Conservation (phyloP, 192 early-diverging fungal genomes). For the Umbelopsis isabellina region DNA sequence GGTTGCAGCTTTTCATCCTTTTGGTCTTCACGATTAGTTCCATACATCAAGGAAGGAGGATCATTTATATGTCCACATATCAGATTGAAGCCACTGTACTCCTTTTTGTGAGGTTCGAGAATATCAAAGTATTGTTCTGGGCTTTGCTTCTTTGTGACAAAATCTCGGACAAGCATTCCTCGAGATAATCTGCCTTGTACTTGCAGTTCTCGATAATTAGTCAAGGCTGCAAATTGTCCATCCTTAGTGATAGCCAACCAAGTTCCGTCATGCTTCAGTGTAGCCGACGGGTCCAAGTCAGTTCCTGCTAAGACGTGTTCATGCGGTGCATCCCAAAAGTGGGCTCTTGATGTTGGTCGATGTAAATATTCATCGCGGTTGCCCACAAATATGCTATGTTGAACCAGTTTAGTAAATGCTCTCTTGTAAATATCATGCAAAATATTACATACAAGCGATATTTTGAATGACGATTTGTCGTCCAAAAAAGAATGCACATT, state of each 20-base stretch:
- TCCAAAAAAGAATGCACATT: slow-evolving; percentile 54
- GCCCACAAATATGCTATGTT: slow-evolving; percentile 48
- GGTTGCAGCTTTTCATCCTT: slow-evolving; percentile 20
- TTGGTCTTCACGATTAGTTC: slow-evolving; percentile 42
- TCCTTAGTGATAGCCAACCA: slow-evolving; percentile 52
- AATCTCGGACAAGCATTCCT: slow-evolving; percentile 46
- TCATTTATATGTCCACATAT: slow-evolving; percentile 39
- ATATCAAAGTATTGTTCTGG: slow-evolving; percentile 33
- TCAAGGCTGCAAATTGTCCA: slow-evolving; percentile 51
- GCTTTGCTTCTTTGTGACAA: slow-evolving; percentile 1
- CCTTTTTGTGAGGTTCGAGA: slow-evolving; percentile 25
- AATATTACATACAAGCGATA: slow-evolving; percentile 43
- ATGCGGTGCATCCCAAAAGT: slow-evolving; percentile 43
- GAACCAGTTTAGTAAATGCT: not conserved
- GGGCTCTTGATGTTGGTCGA: slow-evolving; percentile 42
- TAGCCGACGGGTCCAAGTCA: slow-evolving; percentile 36
- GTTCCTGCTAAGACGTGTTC: slow-evolving; percentile 44
- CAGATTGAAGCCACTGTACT: slow-evolving; percentile 51
- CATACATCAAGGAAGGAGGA: slow-evolving; percentile 32
- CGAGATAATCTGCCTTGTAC: slow-evolving; percentile 43
- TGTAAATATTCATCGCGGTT: slow-evolving; percentile 53
- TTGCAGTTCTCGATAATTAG: slow-evolving; percentile 47
- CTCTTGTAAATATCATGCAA: not conserved
- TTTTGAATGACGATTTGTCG: slow-evolving; percentile 35
- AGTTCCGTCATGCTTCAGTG: slow-evolving; percentile 33